Evolutionary conservation across 306 rosid genomes (phyloP).

Genomic region (Lathyrus aphaca): DNA sequence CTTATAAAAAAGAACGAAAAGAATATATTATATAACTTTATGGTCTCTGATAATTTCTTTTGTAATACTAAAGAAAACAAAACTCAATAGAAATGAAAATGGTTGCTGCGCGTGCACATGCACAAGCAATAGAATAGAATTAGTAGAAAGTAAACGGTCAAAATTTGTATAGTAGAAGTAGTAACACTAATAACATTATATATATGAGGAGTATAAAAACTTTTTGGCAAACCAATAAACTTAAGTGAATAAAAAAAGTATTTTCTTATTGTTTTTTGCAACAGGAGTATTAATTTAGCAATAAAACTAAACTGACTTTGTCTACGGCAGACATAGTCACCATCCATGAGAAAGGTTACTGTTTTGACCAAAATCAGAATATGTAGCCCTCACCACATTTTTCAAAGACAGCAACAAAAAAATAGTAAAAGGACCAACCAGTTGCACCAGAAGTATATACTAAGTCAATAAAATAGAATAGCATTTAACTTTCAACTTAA

Average conservation of each 20-base stretch:
- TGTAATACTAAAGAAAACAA: no score
- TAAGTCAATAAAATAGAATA: no score
- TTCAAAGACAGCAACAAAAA: neutral
- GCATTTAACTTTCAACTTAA: no score
- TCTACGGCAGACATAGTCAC: slow-evolving; percentile 22
- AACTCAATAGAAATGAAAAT: no score
- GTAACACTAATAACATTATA: neutral
- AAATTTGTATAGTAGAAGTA: neutral
- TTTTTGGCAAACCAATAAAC: neutral
- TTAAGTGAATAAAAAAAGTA: neutral
- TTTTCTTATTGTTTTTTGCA: neutral
- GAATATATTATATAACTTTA: no score
- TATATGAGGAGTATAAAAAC: neutral
- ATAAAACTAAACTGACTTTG: neutral
- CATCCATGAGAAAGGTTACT: slow-evolving; percentile 3
- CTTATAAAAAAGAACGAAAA: no score
- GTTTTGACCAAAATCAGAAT: slow-evolving; percentile 30
- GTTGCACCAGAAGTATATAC: neutral
- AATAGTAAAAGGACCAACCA: neutral
- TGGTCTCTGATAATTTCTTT: no score
- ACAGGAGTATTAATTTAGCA: neutral
- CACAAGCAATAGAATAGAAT: neutral
- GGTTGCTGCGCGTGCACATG: neutral
- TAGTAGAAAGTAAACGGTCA: neutral
- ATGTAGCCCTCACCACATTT: neutral